A percentile compares a stretch with the other conserved stretches of the same genome.
Conservation (phyloP, 306 rosid genomes). For the Urtica urens region DNA sequence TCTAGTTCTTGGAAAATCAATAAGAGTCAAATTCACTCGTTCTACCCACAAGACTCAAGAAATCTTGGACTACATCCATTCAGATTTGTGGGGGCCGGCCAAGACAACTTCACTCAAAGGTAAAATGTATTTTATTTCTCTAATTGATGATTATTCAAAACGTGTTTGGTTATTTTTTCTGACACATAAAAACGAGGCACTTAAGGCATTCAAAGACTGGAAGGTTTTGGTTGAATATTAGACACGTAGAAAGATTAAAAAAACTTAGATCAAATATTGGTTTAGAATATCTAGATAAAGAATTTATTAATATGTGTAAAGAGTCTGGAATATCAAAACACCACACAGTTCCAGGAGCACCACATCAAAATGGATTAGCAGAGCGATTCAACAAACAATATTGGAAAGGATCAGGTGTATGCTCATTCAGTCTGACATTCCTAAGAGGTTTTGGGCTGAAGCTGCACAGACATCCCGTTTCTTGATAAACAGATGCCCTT, state of each 20-base stretch:
- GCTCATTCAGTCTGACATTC: not conserved
- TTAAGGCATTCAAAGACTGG: not conserved
- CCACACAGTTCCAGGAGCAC: not conserved
- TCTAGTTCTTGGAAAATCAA: not conserved
- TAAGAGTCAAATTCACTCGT: not conserved
- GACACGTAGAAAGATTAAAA: slow-evolving; percentile 1
- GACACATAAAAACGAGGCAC: not conserved
- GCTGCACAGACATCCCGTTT: not conserved
- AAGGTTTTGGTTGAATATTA: slow-evolving; percentile 3
- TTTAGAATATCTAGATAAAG: not conserved
- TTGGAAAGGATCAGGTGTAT: slow-evolving; percentile 1
- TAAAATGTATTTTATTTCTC: not conserved
- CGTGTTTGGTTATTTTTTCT: not conserved
- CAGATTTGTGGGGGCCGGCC: not conserved
- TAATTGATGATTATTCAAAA: slow-evolving; percentile 3
- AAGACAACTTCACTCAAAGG: not conserved
- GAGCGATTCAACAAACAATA: slow-evolving; percentile 1
- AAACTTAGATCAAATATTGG: not conserved
- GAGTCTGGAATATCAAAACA: slow-evolving; percentile 1
- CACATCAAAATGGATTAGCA: not conserved
- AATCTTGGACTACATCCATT: not conserved
- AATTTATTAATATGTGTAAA: not conserved
- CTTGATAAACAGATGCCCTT: not conserved
- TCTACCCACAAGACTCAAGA: not conserved
- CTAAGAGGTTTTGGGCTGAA: not conserved